Evolutionary conservation across 2,329 filamentous ascomycete species (phyloP).

Genomic region (Chaetomiaceae sp.): DNA sequence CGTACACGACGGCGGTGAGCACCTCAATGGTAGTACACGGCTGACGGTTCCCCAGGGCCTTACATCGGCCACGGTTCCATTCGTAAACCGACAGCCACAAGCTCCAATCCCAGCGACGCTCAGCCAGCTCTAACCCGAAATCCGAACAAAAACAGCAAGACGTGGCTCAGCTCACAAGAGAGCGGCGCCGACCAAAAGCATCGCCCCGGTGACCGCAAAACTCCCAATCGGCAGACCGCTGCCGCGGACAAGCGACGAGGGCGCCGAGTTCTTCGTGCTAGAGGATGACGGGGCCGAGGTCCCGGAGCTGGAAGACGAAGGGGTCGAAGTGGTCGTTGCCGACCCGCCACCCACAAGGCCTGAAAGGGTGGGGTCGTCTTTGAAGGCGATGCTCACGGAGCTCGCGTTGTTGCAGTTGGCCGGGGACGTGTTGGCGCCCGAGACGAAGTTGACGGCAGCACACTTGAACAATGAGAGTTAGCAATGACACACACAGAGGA

Average conservation of each 20-base stretch:
- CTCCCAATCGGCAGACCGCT: slow-evolving; percentile 12
- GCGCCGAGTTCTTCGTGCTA: slow-evolving; percentile 6
- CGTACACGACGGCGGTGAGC: too few relatives aligned
- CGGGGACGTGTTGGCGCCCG: slow-evolving; percentile 31
- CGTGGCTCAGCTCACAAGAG: neutral
- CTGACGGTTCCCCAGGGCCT: too few relatives aligned
- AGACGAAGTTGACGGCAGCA: slow-evolving; percentile 52
- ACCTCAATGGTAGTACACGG: too few relatives aligned
- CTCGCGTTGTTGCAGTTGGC: slow-evolving; percentile 38
- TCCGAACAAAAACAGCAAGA: neutral
- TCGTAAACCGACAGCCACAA: too few relatives aligned
- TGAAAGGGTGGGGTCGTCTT: slow-evolving; percentile 30
- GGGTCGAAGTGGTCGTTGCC: neutral
- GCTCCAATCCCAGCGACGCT: too few relatives aligned
- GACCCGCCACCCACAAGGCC: slow-evolving; percentile 27
- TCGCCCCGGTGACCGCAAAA: slow-evolving; percentile 4
- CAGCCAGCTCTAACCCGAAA: neutral
- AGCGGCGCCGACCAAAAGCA: slow-evolving; percentile 12
- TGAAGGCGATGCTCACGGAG: slow-evolving; percentile 31
- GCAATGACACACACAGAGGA: neutral
- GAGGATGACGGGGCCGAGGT: slow-evolving; percentile 1
- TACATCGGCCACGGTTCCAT: too few relatives aligned
- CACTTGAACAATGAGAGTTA: slow-evolving; percentile 37
- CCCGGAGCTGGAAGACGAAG: neutral
- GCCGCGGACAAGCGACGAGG: neutral